These are phyloP conservation scores for Phytophthora hibernalis DNA, from an alignment of 352 stramenopile species.

Conservation along the genomic window DNA sequence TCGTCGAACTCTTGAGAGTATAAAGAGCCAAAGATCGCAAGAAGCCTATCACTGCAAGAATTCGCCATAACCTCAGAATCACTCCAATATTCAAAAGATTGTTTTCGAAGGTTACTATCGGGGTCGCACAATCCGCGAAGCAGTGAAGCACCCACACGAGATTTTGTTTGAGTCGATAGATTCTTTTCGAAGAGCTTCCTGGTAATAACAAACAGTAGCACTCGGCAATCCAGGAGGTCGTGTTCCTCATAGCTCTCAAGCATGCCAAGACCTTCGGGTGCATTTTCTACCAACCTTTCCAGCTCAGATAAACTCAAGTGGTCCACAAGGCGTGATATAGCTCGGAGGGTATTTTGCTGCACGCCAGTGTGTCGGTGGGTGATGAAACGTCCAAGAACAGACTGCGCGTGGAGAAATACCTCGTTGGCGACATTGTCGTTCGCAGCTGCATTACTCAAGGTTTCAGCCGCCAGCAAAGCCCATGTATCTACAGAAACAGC, in stretches of 20 bases:
- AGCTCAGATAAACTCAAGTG: slow-evolving; percentile 35
- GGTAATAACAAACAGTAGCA: slow-evolving; percentile 53
- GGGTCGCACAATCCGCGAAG: slow-evolving; percentile 59
- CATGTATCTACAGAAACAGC: slow-evolving; percentile 64
- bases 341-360: slow-evolving; percentile 50
- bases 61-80: slow-evolving; percentile 35
- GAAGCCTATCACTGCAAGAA: slow-evolving; percentile 49
- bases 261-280: slow-evolving; percentile 44
- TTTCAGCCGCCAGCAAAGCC: slow-evolving; percentile 60
- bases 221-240: slow-evolving; percentile 43
- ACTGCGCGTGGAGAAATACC: slow-evolving; percentile 60
- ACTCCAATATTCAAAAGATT: slow-evolving; percentile 61
- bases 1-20: slow-evolving; percentile 56
- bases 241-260: slow-evolving; percentile 48
- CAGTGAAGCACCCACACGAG: slow-evolving; percentile 44
- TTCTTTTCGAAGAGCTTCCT: slow-evolving; percentile 45
- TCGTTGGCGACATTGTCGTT: slow-evolving; percentile 45
- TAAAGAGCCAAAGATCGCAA: slow-evolving; percentile 63
- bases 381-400: slow-evolving; percentile 57
- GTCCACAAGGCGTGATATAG: slow-evolving; percentile 51
- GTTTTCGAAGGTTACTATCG: slow-evolving; percentile 48
- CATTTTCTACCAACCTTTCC: slow-evolving; percentile 35
- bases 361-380: slow-evolving; percentile 59
- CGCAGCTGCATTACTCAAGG: slow-evolving; percentile 48
- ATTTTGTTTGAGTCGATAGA: slow-evolving; percentile 19